phyloP scores from a whole-genome alignment of 768 basidiomycete species.

The Chiua virens region DNA sequence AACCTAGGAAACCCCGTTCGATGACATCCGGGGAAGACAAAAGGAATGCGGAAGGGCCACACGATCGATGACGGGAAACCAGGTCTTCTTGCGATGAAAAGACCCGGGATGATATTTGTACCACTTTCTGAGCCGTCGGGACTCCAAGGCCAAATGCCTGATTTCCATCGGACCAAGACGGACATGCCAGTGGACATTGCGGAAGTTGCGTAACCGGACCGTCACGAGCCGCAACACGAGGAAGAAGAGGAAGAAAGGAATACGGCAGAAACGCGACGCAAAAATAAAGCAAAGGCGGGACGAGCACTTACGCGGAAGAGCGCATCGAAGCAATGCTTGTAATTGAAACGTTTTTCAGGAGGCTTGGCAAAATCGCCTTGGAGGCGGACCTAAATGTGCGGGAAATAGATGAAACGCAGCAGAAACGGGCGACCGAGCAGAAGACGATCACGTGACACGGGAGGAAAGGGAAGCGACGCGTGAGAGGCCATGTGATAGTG shows the following conservation, averaged over 20 bases:
- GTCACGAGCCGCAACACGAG: background rate
- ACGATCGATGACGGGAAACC: background rate
- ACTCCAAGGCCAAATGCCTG: background rate
- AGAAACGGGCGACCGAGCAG: background rate
- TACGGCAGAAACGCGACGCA: background rate
- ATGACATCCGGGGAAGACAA: background rate
- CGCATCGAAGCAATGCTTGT: slow-evolving; percentile 88
- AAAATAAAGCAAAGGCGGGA: background rate
- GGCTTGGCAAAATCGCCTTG: slow-evolving; percentile 92
- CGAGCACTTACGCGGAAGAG: slow-evolving; percentile 71
- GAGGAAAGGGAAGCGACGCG: background rate
- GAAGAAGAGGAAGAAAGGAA: background rate
- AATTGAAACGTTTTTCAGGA: slow-evolving; percentile 85
- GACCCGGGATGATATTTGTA: background rate
- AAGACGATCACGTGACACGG: slow-evolving; percentile 19
- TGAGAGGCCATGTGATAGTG: slow-evolving; percentile 17
- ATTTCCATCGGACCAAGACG: slow-evolving; percentile 5
- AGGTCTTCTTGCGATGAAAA: background rate
- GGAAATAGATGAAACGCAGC: background rate
- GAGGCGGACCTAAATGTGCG: slow-evolving; percentile 56
- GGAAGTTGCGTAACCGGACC: background rate
- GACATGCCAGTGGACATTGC: background rate
- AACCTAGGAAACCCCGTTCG: background rate
- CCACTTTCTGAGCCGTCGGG: background rate
- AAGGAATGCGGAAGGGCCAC: background rate